phyloP scores from a whole-genome alignment of 768 basidiomycete genomes.

The Serendipita vermifera region DNA sequence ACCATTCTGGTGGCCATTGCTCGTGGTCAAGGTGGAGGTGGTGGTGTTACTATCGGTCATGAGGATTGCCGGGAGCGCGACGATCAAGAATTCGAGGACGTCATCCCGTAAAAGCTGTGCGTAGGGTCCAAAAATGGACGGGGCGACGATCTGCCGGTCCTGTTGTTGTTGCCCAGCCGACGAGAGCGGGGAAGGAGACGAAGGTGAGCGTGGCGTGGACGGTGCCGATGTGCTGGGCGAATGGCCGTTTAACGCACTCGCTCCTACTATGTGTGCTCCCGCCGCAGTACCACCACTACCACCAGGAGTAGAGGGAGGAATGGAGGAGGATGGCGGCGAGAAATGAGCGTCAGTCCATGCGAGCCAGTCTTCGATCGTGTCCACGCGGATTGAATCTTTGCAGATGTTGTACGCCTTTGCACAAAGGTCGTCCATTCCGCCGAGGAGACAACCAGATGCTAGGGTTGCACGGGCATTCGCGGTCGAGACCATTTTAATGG shows the following conservation, averaged over 20 bases:
- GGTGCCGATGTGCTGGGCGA: neutral
- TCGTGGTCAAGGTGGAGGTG: no score
- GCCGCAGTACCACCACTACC: neutral
- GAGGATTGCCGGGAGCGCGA: constrained; percentile 50
- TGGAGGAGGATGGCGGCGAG: constrained; percentile 23
- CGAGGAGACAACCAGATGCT: constrained; percentile 71
- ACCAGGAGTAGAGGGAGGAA: neutral
- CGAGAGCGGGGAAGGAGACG: constrained; percentile 2
- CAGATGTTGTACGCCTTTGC: constrained; percentile 66
- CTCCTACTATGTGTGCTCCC: neutral
- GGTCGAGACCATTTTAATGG: constrained; percentile 52
- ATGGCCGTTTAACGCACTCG: neutral
- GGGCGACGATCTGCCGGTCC: constrained; percentile 32
- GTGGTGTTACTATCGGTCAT: neutral
- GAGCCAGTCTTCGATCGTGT: constrained; percentile 65
- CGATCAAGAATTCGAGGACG: constrained; percentile 64
- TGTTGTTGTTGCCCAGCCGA: constrained; percentile 35
- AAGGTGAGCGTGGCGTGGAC: constrained; percentile 16
- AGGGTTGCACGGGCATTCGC: constrained; percentile 77
- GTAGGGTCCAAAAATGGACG: constrained; percentile 60
- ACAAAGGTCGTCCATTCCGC: constrained; percentile 78
- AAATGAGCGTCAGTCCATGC: constrained; percentile 55
- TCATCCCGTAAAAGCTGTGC: constrained; percentile 64
- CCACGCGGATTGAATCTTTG: constrained; percentile 58
- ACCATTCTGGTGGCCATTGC: no score